These are phyloP conservation scores for Helotiales sp. DNA, from an alignment of 2,329 filamentous ascomycete genomes.

Conservation along the genomic window DNA sequence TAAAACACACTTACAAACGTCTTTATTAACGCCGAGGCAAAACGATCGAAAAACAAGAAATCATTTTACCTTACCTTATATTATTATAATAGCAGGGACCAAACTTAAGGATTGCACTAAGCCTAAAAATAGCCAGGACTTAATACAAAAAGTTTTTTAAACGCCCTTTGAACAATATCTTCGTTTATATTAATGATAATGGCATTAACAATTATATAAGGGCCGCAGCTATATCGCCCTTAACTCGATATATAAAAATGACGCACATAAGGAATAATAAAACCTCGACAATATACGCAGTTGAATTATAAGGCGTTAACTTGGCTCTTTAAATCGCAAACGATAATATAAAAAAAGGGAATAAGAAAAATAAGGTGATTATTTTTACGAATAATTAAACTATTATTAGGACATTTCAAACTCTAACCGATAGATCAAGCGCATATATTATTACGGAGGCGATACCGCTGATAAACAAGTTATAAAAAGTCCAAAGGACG, in stretches of 20 bases:
- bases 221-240: constrained; percentile 9
- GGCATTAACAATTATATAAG: constrained; percentile 23
- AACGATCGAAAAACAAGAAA: constrained; percentile 20
- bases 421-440: background rate
- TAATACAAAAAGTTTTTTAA: too few relatives aligned
- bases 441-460: constrained; percentile 2
- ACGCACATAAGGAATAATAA: too few relatives aligned
- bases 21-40: constrained; percentile 7
- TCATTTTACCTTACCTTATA: constrained; percentile 13
- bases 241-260: background rate
- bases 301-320: constrained; percentile 30
- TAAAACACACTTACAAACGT: constrained; percentile 17
- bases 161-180: background rate
- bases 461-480: constrained; percentile 6
- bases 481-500: background rate
- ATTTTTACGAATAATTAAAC: constrained; percentile 1
- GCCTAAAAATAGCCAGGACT: too few relatives aligned
- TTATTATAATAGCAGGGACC: too few relatives aligned
- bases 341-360: constrained; percentile 15
- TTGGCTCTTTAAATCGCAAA: constrained; percentile 26
- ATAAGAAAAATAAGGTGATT: too few relatives aligned
- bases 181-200: background rate
- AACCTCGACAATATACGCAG: constrained; percentile 36
- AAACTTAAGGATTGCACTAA: too few relatives aligned
- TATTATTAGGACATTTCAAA: constrained; percentile 1